phyloP scores from a whole-genome alignment of 2,329 filamentous ascomycete genomes.

The Penicillium sp. region DNA sequence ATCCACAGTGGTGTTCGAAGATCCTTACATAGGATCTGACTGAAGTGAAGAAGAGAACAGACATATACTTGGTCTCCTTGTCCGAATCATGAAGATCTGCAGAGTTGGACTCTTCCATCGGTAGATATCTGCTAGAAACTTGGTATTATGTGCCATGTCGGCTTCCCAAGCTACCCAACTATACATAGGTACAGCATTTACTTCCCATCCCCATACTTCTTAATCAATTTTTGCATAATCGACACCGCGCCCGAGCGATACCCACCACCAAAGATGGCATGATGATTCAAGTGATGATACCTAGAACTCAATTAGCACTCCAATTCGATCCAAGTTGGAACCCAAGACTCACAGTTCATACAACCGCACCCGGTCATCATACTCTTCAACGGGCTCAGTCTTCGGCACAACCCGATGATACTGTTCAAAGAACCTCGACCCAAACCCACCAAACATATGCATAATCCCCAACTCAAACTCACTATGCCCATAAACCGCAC shows the following conservation, averaged over 20 bases:
- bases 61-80: no score
- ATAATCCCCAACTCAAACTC: slow-evolving; percentile 94
- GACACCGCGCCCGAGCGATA: slow-evolving; percentile 71
- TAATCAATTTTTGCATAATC: slow-evolving; percentile 70
- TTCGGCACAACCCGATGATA: slow-evolving; percentile 72
- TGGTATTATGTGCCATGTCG: no score
- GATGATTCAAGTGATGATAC: slow-evolving; percentile 88
- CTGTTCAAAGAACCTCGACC: slow-evolving; percentile 63
- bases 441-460: slow-evolving; percentile 93
- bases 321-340: not conserved
- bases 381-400: slow-evolving; percentile 74
- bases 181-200: no score
- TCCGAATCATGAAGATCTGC: no score
- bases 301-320: slow-evolving; percentile 39
- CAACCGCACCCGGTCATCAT: slow-evolving; percentile 71
- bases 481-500: slow-evolving; percentile 74
- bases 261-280: slow-evolving; percentile 73
- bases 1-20: no score
- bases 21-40: no score
- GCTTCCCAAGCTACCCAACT: no score
- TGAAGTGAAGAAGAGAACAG: no score
- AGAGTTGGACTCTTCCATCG: no score
- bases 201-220: slow-evolving; percentile 57
- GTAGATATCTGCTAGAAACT: no score
- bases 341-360: slow-evolving; percentile 68